Conservation (phyloP, 495 filamentous ascomycete species). For the Aspergillus avenaceus region DNA sequence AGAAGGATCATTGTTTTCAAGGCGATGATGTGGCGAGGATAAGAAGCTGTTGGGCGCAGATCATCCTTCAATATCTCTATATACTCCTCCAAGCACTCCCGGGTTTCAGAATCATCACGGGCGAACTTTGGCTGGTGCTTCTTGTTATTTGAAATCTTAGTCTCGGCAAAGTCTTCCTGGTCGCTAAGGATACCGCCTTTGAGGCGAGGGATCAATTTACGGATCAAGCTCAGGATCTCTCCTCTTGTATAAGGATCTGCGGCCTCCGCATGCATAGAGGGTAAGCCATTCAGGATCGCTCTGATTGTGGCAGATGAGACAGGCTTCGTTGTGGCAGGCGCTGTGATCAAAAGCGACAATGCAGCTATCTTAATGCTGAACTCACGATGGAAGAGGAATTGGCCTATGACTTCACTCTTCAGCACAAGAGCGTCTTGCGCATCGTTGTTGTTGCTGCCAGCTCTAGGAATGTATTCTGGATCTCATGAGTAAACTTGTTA, state of each 20-base stretch:
- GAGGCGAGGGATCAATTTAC: slow-evolving; percentile 64
- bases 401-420: slow-evolving; percentile 38
- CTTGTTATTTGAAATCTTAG: slow-evolving; percentile 8
- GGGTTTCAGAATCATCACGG: slow-evolving; percentile 41
- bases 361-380: slow-evolving; percentile 66
- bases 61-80: slow-evolving; percentile 65
- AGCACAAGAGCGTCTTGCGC: slow-evolving; percentile 24
- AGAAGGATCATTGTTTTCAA: slow-evolving; percentile 62
- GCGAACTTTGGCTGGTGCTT: slow-evolving; percentile 12
- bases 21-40: slow-evolving; percentile 80
- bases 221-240: slow-evolving; percentile 64
- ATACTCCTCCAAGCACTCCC: slow-evolving; percentile 65
- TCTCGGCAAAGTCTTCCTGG: slow-evolving; percentile 11
- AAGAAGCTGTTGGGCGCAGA: slow-evolving; percentile 70
- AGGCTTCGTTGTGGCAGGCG: slow-evolving; percentile 64
- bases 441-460: slow-evolving; percentile 11
- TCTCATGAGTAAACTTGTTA: slow-evolving; percentile 10
- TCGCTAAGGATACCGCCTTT: slow-evolving; percentile 32
- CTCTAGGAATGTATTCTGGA: slow-evolving; percentile 29
- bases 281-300: slow-evolving; percentile 58
- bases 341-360: slow-evolving; percentile 68
- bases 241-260: slow-evolving; percentile 74
- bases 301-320: slow-evolving; percentile 54
- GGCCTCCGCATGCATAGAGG: slow-evolving; percentile 70
- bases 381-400: slow-evolving; percentile 59